A percentile compares a stretch with the other conserved stretches of the same genome.
Conservation (phyloP, 2,329 filamentous ascomycete genomes). For the Emmonsiellopsis sp. region DNA sequence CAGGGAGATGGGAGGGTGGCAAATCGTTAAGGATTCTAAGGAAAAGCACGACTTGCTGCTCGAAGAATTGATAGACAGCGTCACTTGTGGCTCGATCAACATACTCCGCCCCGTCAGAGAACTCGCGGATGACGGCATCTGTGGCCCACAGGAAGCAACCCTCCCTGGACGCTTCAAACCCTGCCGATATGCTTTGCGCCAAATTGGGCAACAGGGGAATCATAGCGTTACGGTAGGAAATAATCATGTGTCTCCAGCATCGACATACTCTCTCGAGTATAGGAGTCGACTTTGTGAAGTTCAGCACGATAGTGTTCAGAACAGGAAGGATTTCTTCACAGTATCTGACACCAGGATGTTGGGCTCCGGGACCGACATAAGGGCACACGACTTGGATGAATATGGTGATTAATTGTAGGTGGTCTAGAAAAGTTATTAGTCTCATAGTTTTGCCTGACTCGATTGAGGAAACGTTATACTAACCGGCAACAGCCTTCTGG, state of each 20-base stretch:
- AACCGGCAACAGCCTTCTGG: conserved; percentile 78
- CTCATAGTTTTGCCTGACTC: conserved; percentile 9
- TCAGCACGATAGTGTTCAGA: conserved; percentile 75
- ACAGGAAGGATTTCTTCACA: conserved; percentile 91
- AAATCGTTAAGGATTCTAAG: conserved; percentile 81
- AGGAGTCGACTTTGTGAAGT: conserved; percentile 74
- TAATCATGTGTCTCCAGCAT: conserved; percentile 94
- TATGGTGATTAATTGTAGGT: conserved; percentile 82
- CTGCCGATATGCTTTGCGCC: conserved; percentile 77
- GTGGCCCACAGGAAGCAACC: conserved; percentile 99
- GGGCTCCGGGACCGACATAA: conserved; percentile 59
- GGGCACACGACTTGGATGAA: conserved; percentile 76
- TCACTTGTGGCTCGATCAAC: conserved; percentile 74
- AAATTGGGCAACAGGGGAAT: conserved; percentile 73
- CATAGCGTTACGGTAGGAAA: conserved; percentile 87
- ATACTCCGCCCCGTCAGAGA: conserved; percentile 79
- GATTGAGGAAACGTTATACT: conserved; percentile 17
- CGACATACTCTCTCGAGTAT: conserved; percentile 90
- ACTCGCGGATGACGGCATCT: conserved; percentile 87
- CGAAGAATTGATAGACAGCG: conserved; percentile 89
- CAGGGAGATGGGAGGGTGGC: conserved; percentile 65
- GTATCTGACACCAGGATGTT: conserved; percentile 90
- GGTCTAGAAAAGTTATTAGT: conserved; percentile 46
- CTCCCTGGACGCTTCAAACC: conserved; percentile 78
- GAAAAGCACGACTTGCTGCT: conserved; percentile 84